phyloP scores from a whole-genome alignment of 2,329 filamentous ascomycete genomes.

The Zymoseptoria pseudotritici region DNA sequence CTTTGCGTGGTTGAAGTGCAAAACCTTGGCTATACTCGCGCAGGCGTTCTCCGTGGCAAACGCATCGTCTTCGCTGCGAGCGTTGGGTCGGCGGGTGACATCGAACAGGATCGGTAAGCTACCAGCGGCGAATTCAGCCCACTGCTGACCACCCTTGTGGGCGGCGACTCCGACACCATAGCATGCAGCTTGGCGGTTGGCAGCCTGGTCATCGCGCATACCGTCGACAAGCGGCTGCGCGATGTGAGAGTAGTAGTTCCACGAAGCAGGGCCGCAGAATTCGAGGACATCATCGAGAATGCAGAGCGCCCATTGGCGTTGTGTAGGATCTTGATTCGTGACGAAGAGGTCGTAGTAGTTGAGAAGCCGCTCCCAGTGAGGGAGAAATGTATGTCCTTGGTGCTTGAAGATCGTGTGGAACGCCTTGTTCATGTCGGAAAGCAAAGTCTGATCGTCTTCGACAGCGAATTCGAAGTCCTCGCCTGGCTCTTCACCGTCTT shows the following conservation, averaged over 20 bases:
- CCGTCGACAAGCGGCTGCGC: constrained; percentile 79
- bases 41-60: constrained; percentile 98
- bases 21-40: constrained; percentile 91
- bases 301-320: constrained; percentile 97
- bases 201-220: constrained; percentile 75
- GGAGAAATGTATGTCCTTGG: constrained; percentile 76
- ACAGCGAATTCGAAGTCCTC: constrained; percentile 85
- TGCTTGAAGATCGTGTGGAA: constrained; percentile 99
- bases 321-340: constrained; percentile 71
- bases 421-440: constrained; percentile 99
- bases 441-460: constrained; percentile 90
- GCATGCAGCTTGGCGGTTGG: constrained; percentile 89
- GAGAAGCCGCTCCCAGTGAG: constrained; percentile 79
- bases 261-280: constrained; percentile 86
- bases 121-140: constrained; percentile 78
- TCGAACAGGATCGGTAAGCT: constrained; percentile 78
- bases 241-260: constrained; percentile 78
- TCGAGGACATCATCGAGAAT: constrained; percentile 98
- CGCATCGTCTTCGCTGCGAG: constrained; percentile 84
- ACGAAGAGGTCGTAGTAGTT: constrained; percentile 81
- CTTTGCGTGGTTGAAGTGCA: constrained; percentile 77
- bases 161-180: constrained; percentile 95
- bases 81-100: constrained; percentile 70
- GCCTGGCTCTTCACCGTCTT: constrained; percentile 66
- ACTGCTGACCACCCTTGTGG: constrained; percentile 78